phyloP scores from a whole-genome alignment of 1,139 yeast genomes.

The Diutina scorzettiae region DNA sequence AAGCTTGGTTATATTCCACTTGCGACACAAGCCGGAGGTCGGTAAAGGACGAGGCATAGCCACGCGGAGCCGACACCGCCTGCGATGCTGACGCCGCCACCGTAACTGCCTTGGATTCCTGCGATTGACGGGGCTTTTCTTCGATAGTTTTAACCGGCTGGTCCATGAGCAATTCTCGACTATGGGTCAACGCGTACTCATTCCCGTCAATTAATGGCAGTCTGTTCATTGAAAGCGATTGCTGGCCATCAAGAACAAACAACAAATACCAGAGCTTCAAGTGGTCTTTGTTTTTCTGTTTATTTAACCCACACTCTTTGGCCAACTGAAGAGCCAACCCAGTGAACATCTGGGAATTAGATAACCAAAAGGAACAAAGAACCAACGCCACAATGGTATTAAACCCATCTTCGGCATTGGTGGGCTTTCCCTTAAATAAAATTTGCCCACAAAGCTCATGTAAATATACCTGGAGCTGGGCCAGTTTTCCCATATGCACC shows the following conservation, averaged over 20 bases:
- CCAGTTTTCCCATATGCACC: constrained; percentile 19
- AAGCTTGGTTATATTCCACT: constrained; percentile 61
- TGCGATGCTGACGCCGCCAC: background rate
- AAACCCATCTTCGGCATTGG: constrained; percentile 38
- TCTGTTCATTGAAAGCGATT: constrained; percentile 48
- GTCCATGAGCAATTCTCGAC: constrained; percentile 22
- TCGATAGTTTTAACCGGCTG: background rate
- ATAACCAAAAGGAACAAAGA: constrained; percentile 60
- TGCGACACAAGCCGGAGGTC: constrained; percentile 60
- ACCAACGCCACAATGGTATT: constrained; percentile 52
- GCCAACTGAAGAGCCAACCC: constrained; percentile 59
- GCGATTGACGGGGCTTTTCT: background rate
- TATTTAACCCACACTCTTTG: constrained; percentile 38
- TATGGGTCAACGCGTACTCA: constrained; percentile 32
- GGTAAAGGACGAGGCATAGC: constrained; percentile 16
- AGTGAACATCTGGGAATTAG: constrained; percentile 53
- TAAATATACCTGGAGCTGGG: constrained; percentile 28
- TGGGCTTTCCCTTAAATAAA: constrained; percentile 28
- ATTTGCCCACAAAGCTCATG: constrained; percentile 36
- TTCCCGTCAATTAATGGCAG: constrained; percentile 39
- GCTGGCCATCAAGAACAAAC: constrained; percentile 62
- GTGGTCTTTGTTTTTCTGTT: constrained; percentile 30
- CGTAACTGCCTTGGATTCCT: background rate
- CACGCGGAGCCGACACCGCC: background rate
- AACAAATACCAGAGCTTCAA: constrained; percentile 56